A percentile compares a stretch with the other conserved stretches of the same genome.
Conservation (phyloP, 768 basidiomycete genomes). For the Mycena sanguinolenta region DNA sequence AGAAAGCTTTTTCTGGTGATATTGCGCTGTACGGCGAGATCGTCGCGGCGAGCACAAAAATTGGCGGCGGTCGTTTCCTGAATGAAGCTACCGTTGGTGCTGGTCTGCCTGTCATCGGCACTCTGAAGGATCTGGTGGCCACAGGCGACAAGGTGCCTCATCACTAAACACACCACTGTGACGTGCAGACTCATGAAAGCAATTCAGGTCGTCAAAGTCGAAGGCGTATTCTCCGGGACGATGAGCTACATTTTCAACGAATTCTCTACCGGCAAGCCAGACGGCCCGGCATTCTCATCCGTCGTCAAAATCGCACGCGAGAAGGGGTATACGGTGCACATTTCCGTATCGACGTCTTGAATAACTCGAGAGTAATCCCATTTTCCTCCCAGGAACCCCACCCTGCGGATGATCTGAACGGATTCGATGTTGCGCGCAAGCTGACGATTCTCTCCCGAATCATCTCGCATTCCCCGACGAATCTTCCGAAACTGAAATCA, state of each 20-base stretch:
- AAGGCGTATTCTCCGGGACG: slow-evolving; percentile 98
- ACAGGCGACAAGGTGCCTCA: slow-evolving; percentile 90
- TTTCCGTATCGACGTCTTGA: background rate
- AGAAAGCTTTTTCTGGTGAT: slow-evolving; percentile 91
- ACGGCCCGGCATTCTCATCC: slow-evolving; percentile 86
- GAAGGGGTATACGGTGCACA: slow-evolving; percentile 91
- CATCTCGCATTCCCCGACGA: slow-evolving; percentile 53
- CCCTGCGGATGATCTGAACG: slow-evolving; percentile 96
- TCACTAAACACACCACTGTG: background rate
- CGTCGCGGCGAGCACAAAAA: slow-evolving; percentile 63
- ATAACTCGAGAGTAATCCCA: background rate
- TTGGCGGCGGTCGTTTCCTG: slow-evolving; percentile 77
- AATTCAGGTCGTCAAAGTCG: slow-evolving; percentile 84
- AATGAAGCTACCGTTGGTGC: slow-evolving; percentile 97
- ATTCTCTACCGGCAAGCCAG: slow-evolving; percentile 79
- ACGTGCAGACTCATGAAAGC: background rate
- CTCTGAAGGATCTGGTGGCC: slow-evolving; percentile 90
- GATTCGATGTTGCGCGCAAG: slow-evolving; percentile 97
- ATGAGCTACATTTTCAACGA: slow-evolving; percentile 99
- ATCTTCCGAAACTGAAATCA: slow-evolving; percentile 73
- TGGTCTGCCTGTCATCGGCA: slow-evolving; percentile 91
- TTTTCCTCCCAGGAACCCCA: slow-evolving; percentile 97
- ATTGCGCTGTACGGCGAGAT: slow-evolving; percentile 79
- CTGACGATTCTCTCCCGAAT: slow-evolving; percentile 94
- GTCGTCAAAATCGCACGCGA: slow-evolving; percentile 91